Percentiles rank a stretch among this genome's conserved stretches.
Conservation (phyloP, 1,139 yeast genomes). For the Groenewaldozyma sp. region DNA sequence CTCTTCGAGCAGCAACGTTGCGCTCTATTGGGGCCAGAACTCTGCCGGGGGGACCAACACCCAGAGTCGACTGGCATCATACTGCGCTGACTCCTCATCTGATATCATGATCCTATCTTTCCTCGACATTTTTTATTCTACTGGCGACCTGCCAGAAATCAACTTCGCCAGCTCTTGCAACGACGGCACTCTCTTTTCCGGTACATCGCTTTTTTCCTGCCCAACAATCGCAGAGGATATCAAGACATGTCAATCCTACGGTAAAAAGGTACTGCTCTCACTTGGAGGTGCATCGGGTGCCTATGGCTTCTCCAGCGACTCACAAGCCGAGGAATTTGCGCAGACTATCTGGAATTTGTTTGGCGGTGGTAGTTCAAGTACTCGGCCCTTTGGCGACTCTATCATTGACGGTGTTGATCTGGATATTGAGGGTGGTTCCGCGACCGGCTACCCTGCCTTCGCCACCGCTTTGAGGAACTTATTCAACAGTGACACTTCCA, state of each 20-base stretch:
- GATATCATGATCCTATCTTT: slow-evolving; percentile 71
- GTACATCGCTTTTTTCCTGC: slow-evolving; percentile 27
- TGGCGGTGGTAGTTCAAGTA: slow-evolving; percentile 56
- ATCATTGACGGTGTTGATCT: slow-evolving; percentile 63
- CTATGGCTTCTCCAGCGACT: slow-evolving; percentile 59
- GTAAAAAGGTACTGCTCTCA: slow-evolving; percentile 74
- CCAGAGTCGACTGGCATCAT: slow-evolving; percentile 53
- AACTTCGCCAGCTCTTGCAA: slow-evolving; percentile 57
- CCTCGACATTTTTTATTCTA: slow-evolving; percentile 48
- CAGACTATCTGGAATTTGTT: slow-evolving; percentile 70
- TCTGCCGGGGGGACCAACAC: slow-evolving; percentile 55
- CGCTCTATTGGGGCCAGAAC: slow-evolving; percentile 88
- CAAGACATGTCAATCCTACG: slow-evolving; percentile 63
- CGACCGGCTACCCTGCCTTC: slow-evolving; percentile 45
- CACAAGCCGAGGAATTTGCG: slow-evolving; percentile 60
- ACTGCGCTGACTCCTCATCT: slow-evolving; percentile 60
- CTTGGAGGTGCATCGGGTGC: slow-evolving; percentile 81
- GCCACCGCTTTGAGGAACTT: slow-evolving; percentile 43
- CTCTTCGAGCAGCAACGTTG: slow-evolving; percentile 45
- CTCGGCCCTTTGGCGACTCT: slow-evolving; percentile 66
- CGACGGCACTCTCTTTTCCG: slow-evolving; percentile 21
- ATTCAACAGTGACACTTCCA: slow-evolving; percentile 36
- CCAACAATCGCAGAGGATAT: slow-evolving; percentile 49
- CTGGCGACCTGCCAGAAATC: slow-evolving; percentile 36
- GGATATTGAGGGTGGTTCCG: slow-evolving; percentile 51